These are phyloP conservation scores for Saturnispora saitoi DNA, from an alignment of 805 yeast genomes.

Conservation along the genomic window DNA sequence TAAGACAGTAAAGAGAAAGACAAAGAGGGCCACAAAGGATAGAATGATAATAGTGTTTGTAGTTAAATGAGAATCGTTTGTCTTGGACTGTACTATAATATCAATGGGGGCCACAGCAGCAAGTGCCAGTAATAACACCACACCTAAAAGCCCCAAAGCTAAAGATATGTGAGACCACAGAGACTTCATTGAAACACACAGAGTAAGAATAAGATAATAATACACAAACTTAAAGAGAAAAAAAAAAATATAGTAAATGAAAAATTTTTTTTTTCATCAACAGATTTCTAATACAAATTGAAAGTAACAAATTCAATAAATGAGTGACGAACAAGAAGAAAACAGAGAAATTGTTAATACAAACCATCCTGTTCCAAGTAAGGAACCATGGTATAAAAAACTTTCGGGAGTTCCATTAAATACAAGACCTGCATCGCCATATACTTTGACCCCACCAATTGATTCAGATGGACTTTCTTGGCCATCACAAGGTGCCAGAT, in stretches of 20 bases:
- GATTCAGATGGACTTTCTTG: constrained; percentile 89
- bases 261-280: too few species aligned
- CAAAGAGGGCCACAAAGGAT: constrained; percentile 56
- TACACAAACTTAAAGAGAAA: too few species aligned
- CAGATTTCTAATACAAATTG: too few species aligned
- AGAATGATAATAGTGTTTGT: constrained; percentile 76
- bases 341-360: neutral
- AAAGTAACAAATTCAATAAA: too few species aligned
- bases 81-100: constrained; percentile 52
- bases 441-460: constrained; percentile 74
- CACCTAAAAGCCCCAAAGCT: neutral
- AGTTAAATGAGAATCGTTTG: constrained; percentile 46
- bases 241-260: too few species aligned
- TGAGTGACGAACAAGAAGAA: neutral
- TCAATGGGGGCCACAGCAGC: constrained; percentile 73
- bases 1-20: constrained; percentile 40
- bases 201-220: too few species aligned
- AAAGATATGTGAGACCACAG: neutral
- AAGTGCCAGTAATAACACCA: constrained; percentile 44
- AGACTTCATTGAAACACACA: neutral
- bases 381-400: constrained; percentile 30
- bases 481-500: constrained; percentile 84
- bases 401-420: constrained; percentile 49
- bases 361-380: constrained; percentile 17
- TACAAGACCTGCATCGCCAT: constrained; percentile 75